A percentile compares a stretch with the other conserved stretches of the same genome.
These are phyloP conservation scores for Amanita inopinata DNA, from an alignment of 768 basidiomycete genomes.

Conservation along the genomic window DNA sequence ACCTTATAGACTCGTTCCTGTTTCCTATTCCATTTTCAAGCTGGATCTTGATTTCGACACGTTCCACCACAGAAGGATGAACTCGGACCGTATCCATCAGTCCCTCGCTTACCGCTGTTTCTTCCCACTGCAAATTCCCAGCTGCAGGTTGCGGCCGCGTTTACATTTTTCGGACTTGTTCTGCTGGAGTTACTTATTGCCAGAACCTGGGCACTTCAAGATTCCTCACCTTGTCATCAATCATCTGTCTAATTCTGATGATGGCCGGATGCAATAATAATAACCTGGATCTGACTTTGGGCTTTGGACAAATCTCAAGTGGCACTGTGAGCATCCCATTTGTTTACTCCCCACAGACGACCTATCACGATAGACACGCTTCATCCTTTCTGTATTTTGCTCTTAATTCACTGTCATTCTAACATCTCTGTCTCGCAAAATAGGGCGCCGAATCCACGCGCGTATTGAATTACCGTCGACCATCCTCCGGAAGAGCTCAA, in stretches of 20 bases:
- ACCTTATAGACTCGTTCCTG: too few relatives aligned
- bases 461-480: neutral
- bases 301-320: neutral
- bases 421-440: neutral
- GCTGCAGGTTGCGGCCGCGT: too few relatives aligned
- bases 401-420: neutral
- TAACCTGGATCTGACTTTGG: neutral
- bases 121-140: neutral
- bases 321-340: neutral
- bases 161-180: too few relatives aligned
- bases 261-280: constrained; percentile 2
- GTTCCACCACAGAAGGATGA: too few relatives aligned
- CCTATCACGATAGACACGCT: too few relatives aligned
- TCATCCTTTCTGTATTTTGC: neutral
- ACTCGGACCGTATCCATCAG: neutral
- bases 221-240: neutral
- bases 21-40: neutral
- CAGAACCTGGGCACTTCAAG: neutral
- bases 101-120: too few relatives aligned
- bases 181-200: too few relatives aligned
- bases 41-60: neutral
- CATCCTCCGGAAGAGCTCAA: too few relatives aligned
- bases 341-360: too few relatives aligned
- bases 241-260: neutral
- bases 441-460: neutral